Evolutionary conservation across 192 early-diverging fungal species (phyloP).

Genomic region (Dissophora ornata): DNA sequence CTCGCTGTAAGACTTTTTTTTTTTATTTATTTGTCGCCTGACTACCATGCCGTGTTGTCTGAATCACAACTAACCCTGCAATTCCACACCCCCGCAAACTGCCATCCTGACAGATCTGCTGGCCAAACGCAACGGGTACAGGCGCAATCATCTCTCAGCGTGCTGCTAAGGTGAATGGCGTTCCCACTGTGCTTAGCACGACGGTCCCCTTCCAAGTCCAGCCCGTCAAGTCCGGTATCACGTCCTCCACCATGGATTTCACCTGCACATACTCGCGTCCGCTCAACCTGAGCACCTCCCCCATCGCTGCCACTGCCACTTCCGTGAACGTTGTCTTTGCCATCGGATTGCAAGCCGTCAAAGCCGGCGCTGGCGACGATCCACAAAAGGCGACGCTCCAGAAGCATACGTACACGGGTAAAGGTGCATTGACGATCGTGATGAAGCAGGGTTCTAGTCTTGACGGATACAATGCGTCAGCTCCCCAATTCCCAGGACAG

Average conservation of each 20-base stretch:
- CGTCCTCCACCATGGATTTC: constrained; percentile 1
- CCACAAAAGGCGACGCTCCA: constrained; percentile 26
- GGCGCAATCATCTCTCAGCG: constrained; percentile 37
- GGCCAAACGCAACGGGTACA: constrained; percentile 16
- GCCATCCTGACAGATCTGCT: constrained; percentile 20
- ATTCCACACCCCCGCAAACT: too few species aligned
- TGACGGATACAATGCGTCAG: neutral
- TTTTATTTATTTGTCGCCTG: neutral
- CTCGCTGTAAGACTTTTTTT: constrained; percentile 31
- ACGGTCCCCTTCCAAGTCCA: constrained; percentile 16
- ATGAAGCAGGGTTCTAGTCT: constrained; percentile 14
- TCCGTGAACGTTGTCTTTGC: constrained; percentile 31
- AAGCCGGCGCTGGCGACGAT: neutral
- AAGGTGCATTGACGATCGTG: constrained; percentile 16
- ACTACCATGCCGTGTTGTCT: too few species aligned
- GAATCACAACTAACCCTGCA: too few species aligned
- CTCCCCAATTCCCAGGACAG: neutral
- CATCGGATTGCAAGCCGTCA: constrained; percentile 13
- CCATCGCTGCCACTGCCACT: constrained; percentile 19
- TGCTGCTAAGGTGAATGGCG: constrained; percentile 13
- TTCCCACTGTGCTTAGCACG: neutral
- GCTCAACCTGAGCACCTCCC: constrained; percentile 4
- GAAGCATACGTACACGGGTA: constrained; percentile 17
- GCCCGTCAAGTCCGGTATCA: constrained; percentile 17
- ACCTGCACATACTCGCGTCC: constrained; percentile 42